These are phyloP conservation scores for Paramecium octaurelia DNA, from an alignment of 73 alveolate genomes.

Conservation along the genomic window DNA sequence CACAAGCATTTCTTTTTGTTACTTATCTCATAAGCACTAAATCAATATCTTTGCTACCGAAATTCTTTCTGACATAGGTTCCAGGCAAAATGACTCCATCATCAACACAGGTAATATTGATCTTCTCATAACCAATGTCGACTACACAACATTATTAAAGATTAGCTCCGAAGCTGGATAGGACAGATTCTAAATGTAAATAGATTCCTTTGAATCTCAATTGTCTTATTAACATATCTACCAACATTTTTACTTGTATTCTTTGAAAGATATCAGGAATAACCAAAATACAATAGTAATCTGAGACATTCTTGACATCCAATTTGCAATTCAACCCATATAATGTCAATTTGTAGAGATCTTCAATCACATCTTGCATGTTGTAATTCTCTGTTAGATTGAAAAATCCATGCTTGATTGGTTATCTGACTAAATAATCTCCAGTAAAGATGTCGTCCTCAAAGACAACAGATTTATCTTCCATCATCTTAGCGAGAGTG, in stretches of 20 bases:
- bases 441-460: conserved; percentile 53
- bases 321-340: conserved; percentile 26
- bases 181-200: conserved; percentile 94
- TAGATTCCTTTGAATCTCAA: conserved; percentile 91
- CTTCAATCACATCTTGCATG: conserved; percentile 48
- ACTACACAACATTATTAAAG: conserved; percentile 93
- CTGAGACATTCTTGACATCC: conserved; percentile 49
- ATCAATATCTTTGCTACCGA: conserved; percentile 94
- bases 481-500: neutral
- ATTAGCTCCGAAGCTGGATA: conserved; percentile 96
- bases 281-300: conserved; percentile 73
- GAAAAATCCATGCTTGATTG: conserved; percentile 59
- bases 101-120: conserved; percentile 92
- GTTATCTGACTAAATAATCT: conserved; percentile 51
- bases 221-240: conserved; percentile 77
- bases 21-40: conserved; percentile 64
- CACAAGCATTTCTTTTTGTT: conserved; percentile 49
- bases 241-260: conserved; percentile 77
- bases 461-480: conserved; percentile 34
- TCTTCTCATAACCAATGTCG: conserved; percentile 94
- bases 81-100: conserved; percentile 93
- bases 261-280: conserved; percentile 86
- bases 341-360: conserved; percentile 44
- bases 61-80: conserved; percentile 89
- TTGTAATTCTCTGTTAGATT: conserved; percentile 20